Conservation (phyloP, 805 yeast species). For the Yueomyces sinensis region DNA sequence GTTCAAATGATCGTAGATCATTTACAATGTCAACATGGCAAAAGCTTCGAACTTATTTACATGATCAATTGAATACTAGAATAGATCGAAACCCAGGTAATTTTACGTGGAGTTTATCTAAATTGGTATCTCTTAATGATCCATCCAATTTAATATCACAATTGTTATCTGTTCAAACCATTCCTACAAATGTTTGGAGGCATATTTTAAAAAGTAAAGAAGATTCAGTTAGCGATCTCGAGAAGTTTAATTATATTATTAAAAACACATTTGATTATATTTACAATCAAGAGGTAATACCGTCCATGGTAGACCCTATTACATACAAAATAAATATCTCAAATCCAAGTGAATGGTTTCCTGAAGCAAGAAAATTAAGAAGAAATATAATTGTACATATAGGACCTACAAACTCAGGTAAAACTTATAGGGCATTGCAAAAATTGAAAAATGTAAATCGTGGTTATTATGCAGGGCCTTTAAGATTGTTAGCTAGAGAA, state of each 20-base stretch:
- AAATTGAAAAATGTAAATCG: slow-evolving; percentile 48
- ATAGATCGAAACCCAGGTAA: background rate
- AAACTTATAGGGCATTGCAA: slow-evolving; percentile 73
- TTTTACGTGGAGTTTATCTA: background rate
- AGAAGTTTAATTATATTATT: slow-evolving; percentile 8
- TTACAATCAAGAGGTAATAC: slow-evolving; percentile 15
- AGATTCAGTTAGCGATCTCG: background rate
- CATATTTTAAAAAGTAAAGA: slow-evolving; percentile 2
- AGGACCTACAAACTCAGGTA: slow-evolving; percentile 97
- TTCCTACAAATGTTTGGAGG: slow-evolving; percentile 5
- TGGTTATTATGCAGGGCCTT: slow-evolving; percentile 92
- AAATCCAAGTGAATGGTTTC: slow-evolving; percentile 70
- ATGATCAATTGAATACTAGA: slow-evolving; percentile 3
- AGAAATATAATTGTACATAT: slow-evolving; percentile 83
- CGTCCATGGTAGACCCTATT: slow-evolving; percentile 7
- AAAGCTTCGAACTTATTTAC: slow-evolving; percentile 8
- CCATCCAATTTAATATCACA: slow-evolving; percentile 1
- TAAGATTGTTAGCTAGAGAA: slow-evolving; percentile 82
- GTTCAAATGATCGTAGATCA: slow-evolving; percentile 1
- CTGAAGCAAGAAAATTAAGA: slow-evolving; percentile 67
- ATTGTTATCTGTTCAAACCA: slow-evolving; percentile 2
- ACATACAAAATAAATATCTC: slow-evolving; percentile 29
- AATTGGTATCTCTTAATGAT: background rate
- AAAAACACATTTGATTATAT: slow-evolving; percentile 9
- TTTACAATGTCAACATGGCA: slow-evolving; percentile 6